These are phyloP conservation scores for Fusarium xyrophilum DNA, from an alignment of 2,329 filamentous ascomycete species.

Conservation along the genomic window DNA sequence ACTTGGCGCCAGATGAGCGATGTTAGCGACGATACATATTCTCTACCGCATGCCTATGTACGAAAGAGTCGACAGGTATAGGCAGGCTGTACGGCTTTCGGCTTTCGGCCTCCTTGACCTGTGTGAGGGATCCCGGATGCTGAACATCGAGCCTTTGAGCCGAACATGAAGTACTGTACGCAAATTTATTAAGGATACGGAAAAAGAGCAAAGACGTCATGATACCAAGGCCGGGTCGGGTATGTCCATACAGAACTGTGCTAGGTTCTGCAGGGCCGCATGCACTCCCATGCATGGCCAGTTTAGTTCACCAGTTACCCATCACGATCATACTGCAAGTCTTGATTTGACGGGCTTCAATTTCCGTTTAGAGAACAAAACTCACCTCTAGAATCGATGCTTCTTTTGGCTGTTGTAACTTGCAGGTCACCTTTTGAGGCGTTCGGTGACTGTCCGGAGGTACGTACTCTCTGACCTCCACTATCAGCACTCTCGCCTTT, in stretches of 20 bases:
- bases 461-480: slow-evolving; percentile 29
- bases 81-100: slow-evolving; percentile 40
- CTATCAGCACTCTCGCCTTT: not conserved
- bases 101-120: slow-evolving; percentile 54
- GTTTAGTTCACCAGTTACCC: slow-evolving; percentile 15
- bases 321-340: slow-evolving; percentile 22
- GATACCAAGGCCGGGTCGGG: not conserved
- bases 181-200: not conserved
- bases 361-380: not conserved
- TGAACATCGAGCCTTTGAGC: slow-evolving; percentile 34
- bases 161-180: slow-evolving; percentile 22
- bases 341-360: slow-evolving; percentile 14
- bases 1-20: not conserved
- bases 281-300: not conserved
- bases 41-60: too few species aligned
- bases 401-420: not conserved
- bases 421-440: slow-evolving; percentile 10
- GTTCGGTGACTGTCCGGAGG: slow-evolving; percentile 41
- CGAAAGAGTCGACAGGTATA: not conserved
- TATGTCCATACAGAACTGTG: not conserved
- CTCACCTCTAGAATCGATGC: not conserved
- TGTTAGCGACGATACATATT: not conserved
- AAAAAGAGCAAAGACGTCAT: slow-evolving; percentile 26
- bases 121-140: slow-evolving; percentile 30
- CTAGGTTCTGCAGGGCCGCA: not conserved